A percentile compares a stretch with the other conserved stretches of the same genome.
Evolutionary conservation across 768 basidiomycete genomes (phyloP).

Genomic region (Cubamyces sp.): DNA sequence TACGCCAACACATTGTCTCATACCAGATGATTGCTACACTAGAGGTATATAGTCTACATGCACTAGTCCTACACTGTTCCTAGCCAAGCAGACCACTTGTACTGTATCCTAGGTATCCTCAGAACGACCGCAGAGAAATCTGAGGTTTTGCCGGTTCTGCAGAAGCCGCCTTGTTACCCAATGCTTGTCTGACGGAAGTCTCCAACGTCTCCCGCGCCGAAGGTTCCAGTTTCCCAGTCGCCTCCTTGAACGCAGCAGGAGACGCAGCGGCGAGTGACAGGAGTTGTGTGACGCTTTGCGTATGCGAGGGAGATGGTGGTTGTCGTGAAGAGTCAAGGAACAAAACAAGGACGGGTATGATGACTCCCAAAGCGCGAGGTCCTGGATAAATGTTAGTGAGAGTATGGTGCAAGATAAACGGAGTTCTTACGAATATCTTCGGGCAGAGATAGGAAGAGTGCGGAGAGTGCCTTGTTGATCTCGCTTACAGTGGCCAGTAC

Average conservation of each 20-base stretch:
- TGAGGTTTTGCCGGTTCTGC: constrained; percentile 63
- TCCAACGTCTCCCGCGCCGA: constrained; percentile 68
- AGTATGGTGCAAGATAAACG: constrained; percentile 7
- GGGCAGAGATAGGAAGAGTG: constrained; percentile 58
- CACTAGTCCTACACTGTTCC: constrained; percentile 21
- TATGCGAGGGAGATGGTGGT: constrained; percentile 50
- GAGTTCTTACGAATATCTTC: constrained; percentile 63
- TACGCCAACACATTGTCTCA: constrained; percentile 16
- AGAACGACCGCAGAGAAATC: constrained; percentile 78
- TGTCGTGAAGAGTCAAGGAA: constrained; percentile 59
- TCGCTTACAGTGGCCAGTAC: constrained; percentile 71
- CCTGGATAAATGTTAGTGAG: constrained; percentile 45
- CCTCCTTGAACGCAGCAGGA: constrained; percentile 84
- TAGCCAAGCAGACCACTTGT: background rate
- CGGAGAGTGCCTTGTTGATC: constrained; percentile 78
- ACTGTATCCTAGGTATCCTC: constrained; percentile 22
- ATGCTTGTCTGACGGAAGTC: constrained; percentile 73
- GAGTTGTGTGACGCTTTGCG: constrained; percentile 66
- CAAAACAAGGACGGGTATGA: constrained; percentile 76
- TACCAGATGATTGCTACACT: constrained; percentile 25
- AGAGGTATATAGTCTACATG: constrained; percentile 24
- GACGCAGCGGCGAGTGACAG: constrained; percentile 71
- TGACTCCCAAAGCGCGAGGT: constrained; percentile 64
- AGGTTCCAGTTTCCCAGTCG: constrained; percentile 66
- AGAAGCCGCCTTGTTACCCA: constrained; percentile 46